Percentiles rank a stretch among this genome's conserved stretches.
Evolutionary conservation across 352 stramenopile genomes (phyloP).

Genomic region (Phytophthora sansomeana): DNA sequence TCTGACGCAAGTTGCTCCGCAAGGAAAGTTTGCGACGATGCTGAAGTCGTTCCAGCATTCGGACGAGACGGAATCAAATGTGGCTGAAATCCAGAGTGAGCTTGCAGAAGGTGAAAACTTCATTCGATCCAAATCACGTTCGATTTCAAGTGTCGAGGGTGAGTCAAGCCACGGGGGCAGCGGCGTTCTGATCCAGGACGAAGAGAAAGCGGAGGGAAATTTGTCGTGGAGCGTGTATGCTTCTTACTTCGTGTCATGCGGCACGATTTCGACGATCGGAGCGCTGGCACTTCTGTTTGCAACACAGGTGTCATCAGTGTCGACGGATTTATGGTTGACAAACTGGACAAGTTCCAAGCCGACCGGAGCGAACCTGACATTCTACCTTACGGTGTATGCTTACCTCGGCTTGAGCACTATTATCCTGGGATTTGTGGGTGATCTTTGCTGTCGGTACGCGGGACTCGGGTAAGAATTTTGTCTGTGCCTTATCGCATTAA

Average conservation of each 20-base stretch:
- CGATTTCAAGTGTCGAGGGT: constrained; percentile 12
- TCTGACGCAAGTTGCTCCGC: constrained; percentile 43
- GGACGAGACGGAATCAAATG: constrained; percentile 9
- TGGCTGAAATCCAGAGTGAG: constrained; percentile 7
- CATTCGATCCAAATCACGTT: constrained; percentile 18
- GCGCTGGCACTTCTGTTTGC: constrained; percentile 48
- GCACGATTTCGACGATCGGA: constrained; percentile 41
- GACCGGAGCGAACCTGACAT: constrained; percentile 36
- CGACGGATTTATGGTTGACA: constrained; percentile 75
- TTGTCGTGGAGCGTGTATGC: constrained; percentile 48
- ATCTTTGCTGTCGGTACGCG: constrained; percentile 55
- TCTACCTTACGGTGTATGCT: constrained; percentile 65
- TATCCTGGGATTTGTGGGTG: constrained; percentile 54
- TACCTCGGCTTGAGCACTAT: constrained; percentile 67
- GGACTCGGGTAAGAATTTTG: constrained; percentile 53
- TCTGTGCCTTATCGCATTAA: too few relatives aligned
- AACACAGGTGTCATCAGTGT: constrained; percentile 59
- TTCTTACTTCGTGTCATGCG: constrained; percentile 64
- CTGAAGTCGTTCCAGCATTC: constrained; percentile 32
- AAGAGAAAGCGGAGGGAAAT: constrained; percentile 50
- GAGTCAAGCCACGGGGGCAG: constrained; percentile 6
- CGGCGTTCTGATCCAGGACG: constrained; percentile 51
- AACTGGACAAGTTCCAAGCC: constrained; percentile 54
- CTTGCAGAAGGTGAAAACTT: constrained; percentile 1
- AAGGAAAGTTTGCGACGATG: constrained; percentile 59